Conservation (phyloP, 2,329 filamentous ascomycete species). For the Sporothrix sp. region DNA sequence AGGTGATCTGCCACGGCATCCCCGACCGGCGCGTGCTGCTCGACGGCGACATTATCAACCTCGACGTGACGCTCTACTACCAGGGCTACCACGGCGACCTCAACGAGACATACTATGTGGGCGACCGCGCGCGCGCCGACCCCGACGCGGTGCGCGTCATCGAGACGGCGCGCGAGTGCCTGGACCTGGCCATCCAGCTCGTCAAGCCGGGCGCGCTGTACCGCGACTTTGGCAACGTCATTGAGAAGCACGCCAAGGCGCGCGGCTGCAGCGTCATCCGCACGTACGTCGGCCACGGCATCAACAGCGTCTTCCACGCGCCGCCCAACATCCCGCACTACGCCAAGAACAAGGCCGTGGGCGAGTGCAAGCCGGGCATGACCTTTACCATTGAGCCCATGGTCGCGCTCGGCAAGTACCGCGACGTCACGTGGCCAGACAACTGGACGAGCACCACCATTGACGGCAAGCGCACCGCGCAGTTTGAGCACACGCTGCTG, state of each 20-base stretch:
- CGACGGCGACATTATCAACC: conserved; percentile 94
- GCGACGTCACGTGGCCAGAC: conserved; percentile 94
- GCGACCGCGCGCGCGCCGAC: conserved; percentile 73
- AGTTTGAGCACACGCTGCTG: conserved; percentile 83
- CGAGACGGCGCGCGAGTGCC: conserved; percentile 78
- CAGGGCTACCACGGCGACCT: conserved; percentile 92
- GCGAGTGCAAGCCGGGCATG: conserved; percentile 90
- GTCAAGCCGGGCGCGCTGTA: conserved; percentile 92
- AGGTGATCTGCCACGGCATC: conserved; percentile 98
- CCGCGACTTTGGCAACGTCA: conserved; percentile 85
- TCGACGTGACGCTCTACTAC: conserved; percentile 91
- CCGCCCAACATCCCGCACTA: conserved; percentile 95
- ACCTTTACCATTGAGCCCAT: conserved; percentile 99
- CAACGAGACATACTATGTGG: conserved; percentile 98
- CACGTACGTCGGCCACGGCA: conserved; percentile 92
- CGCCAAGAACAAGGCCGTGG: conserved; percentile 95
- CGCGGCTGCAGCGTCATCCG: conserved; percentile 82
- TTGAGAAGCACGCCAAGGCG: conserved; percentile 88
- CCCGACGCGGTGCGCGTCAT: conserved; percentile 83
- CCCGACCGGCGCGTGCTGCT: conserved; percentile 78
- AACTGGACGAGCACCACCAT: conserved; percentile 95
- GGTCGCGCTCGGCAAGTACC: conserved; percentile 86
- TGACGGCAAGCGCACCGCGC: conserved; percentile 81
- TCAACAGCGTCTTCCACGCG: conserved; percentile 89
- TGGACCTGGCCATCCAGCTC: conserved; percentile 81